These are phyloP conservation scores for Tetrahymena malaccensis DNA, from an alignment of 73 alveolate genomes.

Conservation along the genomic window DNA sequence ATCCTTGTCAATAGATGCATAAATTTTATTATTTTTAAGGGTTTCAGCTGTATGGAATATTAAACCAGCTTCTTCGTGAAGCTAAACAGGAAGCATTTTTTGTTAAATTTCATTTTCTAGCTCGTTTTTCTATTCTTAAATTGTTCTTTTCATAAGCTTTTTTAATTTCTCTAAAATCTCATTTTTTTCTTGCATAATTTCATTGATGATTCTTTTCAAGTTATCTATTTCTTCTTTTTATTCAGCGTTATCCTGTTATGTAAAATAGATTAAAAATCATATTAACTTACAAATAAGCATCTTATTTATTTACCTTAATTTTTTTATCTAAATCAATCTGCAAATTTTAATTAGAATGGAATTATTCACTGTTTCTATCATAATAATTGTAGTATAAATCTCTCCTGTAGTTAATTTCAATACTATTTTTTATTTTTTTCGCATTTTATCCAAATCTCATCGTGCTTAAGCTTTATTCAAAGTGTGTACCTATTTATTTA, in stretches of 20 bases:
- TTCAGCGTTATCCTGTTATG: neutral
- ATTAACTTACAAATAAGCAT: too few relatives aligned
- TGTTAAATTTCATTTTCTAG: neutral
- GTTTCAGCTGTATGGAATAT: neutral
- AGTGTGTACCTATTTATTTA: neutral
- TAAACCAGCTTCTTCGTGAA: neutral
- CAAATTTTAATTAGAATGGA: neutral
- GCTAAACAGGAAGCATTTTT: neutral
- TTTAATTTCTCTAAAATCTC: neutral
- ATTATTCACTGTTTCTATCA: neutral
- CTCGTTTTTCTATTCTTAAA: neutral
- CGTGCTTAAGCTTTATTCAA: neutral
- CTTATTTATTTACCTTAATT: neutral
- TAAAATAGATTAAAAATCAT: neutral
- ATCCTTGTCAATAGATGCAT: neutral
- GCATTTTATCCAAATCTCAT: constrained; percentile 87
- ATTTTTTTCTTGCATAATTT: neutral
- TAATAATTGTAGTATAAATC: neutral
- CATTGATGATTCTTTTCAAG: neutral
- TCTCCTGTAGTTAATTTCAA: constrained; percentile 9
- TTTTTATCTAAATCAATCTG: neutral
- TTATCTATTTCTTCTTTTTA: neutral
- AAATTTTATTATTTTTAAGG: neutral
- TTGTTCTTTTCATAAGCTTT: neutral
- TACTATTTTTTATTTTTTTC: constrained; percentile 10